These are phyloP conservation scores for Solanum virginianum DNA, from an alignment of 257 asterid species.

Conservation along the genomic window DNA sequence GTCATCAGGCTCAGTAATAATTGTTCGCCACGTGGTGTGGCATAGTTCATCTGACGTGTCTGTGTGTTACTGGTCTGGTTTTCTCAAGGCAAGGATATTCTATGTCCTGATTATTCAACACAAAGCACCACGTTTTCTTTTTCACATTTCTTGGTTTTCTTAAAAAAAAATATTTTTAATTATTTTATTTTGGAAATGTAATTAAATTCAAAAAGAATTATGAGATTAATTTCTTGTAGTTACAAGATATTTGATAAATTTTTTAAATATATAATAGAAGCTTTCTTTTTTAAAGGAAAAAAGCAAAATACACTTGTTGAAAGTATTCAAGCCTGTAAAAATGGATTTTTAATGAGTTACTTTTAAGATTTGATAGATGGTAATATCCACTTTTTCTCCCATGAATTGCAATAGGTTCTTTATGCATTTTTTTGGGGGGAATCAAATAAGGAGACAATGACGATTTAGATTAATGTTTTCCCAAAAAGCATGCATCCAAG, in stretches of 20 bases:
- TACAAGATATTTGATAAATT: neutral
- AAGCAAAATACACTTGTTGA: neutral
- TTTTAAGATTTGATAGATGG: neutral
- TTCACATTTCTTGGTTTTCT: neutral
- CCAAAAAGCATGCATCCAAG: neutral
- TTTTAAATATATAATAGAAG: neutral
- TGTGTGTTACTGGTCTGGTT: neutral
- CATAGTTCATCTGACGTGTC: neutral
- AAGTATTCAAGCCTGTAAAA: neutral
- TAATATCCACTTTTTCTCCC: neutral
- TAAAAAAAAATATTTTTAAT: neutral
- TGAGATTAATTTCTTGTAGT: neutral
- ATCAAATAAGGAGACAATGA: neutral
- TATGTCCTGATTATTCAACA: neutral
- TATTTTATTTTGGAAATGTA: neutral
- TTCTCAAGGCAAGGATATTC: neutral
- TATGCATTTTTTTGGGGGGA: neutral
- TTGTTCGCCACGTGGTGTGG: slow-evolving; percentile 1
- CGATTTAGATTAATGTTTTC: neutral
- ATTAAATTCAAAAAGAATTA: neutral
- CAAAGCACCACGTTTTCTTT: neutral
- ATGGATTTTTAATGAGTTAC: neutral
- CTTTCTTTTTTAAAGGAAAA: neutral
- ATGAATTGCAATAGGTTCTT: neutral
- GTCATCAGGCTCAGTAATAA: neutral